Base-by-base conservation (phyloP, 179 eudicot genomes). In the Silene coronaria region DNA sequence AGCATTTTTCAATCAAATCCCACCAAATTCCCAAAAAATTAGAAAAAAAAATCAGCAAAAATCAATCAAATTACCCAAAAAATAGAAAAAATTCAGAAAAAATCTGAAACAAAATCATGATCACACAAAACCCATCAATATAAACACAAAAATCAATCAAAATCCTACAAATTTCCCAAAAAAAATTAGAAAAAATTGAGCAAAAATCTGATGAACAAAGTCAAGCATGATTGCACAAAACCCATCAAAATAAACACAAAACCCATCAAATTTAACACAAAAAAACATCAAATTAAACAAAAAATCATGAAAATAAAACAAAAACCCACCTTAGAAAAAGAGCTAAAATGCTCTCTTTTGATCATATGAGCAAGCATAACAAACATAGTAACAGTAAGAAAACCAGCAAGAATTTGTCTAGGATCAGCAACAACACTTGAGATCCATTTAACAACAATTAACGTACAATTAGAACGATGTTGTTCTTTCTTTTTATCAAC, bases 361-460 rank as follows among this genome's bases (percentile, higher is more conserved):
- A 95, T 83, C 99, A 95, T 95, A 75, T 87, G 81, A 14, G 88
- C 99, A 32, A 95, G 97, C 97, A 92, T 95, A 53, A 89, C 88
- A 82, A 95, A 92, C 99, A 95, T 95, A 22, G 99, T 85, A 16
- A 91, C 71, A 3, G 99, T 95, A 24, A 95, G 82, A 68, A 95
- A 85, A 21, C 95, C 97, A 60, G 99, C 99, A 77, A 95, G 58
- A 73, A 95, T 84, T 76, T 95, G 99, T 65, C 97, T 85, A 65
- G 97, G 97, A 89, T 95, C 99, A 66, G 87, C 82, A 73, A 86
- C 85, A 67, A 89, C 86, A 32, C 81, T 82, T 21, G 77, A 77
- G 77, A 80, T 82, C 87, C 85, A 81, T 74, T 23, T 77, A 4
- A 76, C 71, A 4, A 81, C 12, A 23, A 23, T 69, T 23, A 81